Evolutionary conservation across 2,329 filamentous ascomycete genomes (phyloP), one percentile per base, ranked within the genome.

Genomic region (Pyricularia grisea): DNA sequence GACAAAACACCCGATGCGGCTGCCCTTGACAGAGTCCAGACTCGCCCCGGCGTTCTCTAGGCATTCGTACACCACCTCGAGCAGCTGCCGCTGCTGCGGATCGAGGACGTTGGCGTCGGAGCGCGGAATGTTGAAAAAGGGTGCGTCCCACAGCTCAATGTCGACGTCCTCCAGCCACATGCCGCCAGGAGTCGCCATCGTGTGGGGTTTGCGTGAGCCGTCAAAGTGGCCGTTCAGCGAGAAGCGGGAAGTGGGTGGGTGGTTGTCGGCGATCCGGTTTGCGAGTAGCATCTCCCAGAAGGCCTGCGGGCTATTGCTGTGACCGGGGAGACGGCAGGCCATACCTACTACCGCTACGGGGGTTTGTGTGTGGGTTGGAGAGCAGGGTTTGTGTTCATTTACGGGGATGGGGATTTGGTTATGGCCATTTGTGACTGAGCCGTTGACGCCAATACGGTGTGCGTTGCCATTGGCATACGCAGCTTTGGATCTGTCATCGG

Each of bases 91-190:
- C n/a, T 78, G 75, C 50, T 78, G 75, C 0, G 76, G 76, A 42
- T 78, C 78, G 67, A 80, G 77, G 17, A 74, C 69, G 14, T 72
- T 71, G 27, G 77, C 77, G 64, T 80, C 78, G 10, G 70, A 69
- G 1, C 72, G 72, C 4, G 72, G 73, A 23, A 80, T 75, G 65
- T 73, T 71, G 71, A 80, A 81, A 67, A 79, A 80, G 0, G 31
- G n/a, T 25, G 77, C 75, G 66, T 82, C 79, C 60, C 82, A 79
- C 1, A 74, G 73, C 77, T n/a, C 73, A 68, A 31, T 85, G 3
- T 69, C 65, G 0, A 74, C 74, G 63, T 82, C 72, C 6, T 78
- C 73, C 0, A 78, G 72, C 4, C 82, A 71, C 67, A 68, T 68
- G 28, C 67, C 67, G 82, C 66, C 31, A 17, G 55, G 65, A 4